phyloP scores from a whole-genome alignment of 805 yeast species.

The Clavispora vitiphila region DNA sequence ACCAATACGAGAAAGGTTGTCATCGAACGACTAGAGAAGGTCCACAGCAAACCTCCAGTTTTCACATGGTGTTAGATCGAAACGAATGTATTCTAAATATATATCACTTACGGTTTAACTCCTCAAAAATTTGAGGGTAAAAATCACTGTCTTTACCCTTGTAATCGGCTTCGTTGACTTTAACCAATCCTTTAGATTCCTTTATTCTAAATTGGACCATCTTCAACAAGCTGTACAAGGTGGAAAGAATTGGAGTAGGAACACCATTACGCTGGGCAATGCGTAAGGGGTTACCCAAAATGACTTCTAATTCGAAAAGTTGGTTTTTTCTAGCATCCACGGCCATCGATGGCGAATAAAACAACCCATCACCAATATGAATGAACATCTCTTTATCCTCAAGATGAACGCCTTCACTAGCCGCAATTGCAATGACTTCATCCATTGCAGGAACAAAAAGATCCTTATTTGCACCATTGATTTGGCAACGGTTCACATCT shows the following conservation, averaged over 20 bases:
- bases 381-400: slow-evolving; percentile 36
- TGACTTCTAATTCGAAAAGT: slow-evolving; percentile 66
- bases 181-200: slow-evolving; percentile 45
- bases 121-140: slow-evolving; percentile 14
- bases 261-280: slow-evolving; percentile 12
- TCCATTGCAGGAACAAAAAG: slow-evolving; percentile 55
- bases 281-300: slow-evolving; percentile 59
- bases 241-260: slow-evolving; percentile 51
- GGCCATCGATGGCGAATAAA: slow-evolving; percentile 67
- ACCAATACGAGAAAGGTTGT: slow-evolving; percentile 43
- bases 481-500: slow-evolving; percentile 34
- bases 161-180: slow-evolving; percentile 8
- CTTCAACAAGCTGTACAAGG: slow-evolving; percentile 55
- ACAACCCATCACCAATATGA: slow-evolving; percentile 38
- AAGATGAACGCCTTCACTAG: slow-evolving; percentile 57
- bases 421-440: slow-evolving; percentile 62
- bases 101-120: background rate
- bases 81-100: background rate
- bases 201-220: slow-evolving; percentile 58
- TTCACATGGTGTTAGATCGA: slow-evolving; percentile 54
- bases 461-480: slow-evolving; percentile 25
- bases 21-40: slow-evolving; percentile 56
- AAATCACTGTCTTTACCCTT: slow-evolving; percentile 13
- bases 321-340: slow-evolving; percentile 64
- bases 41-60: slow-evolving; percentile 53